Base-by-base conservation (phyloP, 2,329 filamentous ascomycete species). In the Pseudocercospora fijiensis region DNA sequence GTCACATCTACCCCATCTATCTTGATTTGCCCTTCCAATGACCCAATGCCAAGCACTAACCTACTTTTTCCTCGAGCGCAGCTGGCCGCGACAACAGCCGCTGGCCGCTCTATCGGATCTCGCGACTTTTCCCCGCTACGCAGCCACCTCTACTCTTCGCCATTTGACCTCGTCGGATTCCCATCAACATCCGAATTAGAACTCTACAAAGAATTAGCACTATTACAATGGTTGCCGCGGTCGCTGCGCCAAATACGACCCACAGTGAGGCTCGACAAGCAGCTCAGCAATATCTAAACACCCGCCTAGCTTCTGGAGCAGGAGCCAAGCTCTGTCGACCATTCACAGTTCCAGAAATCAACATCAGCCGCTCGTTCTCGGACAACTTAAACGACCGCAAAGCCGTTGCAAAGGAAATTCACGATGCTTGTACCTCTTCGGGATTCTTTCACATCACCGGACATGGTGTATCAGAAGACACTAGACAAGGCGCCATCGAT, bases 391-490 rank as follows among this genome's bases (percentile, higher is more conserved):
- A 70, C 10, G 73, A 75, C 22, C 73, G 77, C 6, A 73, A 75
- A 64, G 68, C 71, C 18, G 70, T 81, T 1, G 79, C 80, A 2
- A 60, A 66, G 2, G 71, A 79, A 41, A 79, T 80, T 26, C 74
- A 71, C 6, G 65, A 72, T 22, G 77, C 78, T 1, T 79, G 78
- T 62, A 75, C 71, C 6, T 76, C 69, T n/a, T 76, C 74, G 4
- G 77, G 78, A 7, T 76, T 76, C 66, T 79, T 80, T 67, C 78
- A 78, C 66, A 75, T 80, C 51, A 76, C 73, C 10, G 75, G 75
- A 16, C 78, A 80, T 58, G 70, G 73, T 9, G 67, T 80, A 5
- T 62, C 77, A 1, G 57, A 68, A 6, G 18, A 64, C 1, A 71
- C 72, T 2, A 70, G 75, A 37, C 57, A 70, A 13, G 70, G 61